Evolutionary conservation across 176 grass and related monocot genomes (phyloP), one percentile per base, ranked within the genome.

Genomic region (Pontederia crassipes): DNA sequence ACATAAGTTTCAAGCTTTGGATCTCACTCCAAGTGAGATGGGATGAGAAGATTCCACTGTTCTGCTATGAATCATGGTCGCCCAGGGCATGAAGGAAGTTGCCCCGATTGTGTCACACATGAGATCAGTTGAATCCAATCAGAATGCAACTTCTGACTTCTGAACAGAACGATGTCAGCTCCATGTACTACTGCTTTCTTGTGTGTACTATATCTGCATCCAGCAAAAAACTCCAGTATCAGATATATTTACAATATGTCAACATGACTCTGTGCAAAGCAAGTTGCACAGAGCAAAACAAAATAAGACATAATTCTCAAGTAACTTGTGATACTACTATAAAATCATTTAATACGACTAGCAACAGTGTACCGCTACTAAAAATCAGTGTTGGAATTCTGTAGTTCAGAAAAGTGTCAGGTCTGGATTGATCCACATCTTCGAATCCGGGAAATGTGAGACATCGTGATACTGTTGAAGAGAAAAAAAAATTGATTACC

Each of bases 21-120:
- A 99, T 89, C 57, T 99, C 94, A 51, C 55, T 83, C 94, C 94
- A 99, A 32, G 79, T 57, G 71, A 99, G 79, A 70, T 93, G 84
- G 58, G 93, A 99, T 8, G 88, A 83, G 82, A 84, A 99, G 49
- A 99, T 81, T 52, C 94, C 85, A 2, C 70, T 83, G 57, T 77
- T 64, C 40, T 76, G 72, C 69, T 99, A 84, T 24, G 75, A 54
- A 89, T 51, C 16, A 57, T 81, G 12, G 77, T 49, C 27, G 60
- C 70, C 54, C 73, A 71, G 40, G 69, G 46, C 81, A 81, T 79
- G 66, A 99, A 99, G 40, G 76, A 47, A 9, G 20, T 55, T 48
- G 66, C 52, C 4, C 84, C 94, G 0, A 77, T 93, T 9, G 88
- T 89, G 65, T 65, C 27, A 53, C 51, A 45, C 35, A 64, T 77